phyloP scores from a whole-genome alignment of 2,329 filamentous ascomycete genomes.

The Aspergillus vadensis region DNA sequence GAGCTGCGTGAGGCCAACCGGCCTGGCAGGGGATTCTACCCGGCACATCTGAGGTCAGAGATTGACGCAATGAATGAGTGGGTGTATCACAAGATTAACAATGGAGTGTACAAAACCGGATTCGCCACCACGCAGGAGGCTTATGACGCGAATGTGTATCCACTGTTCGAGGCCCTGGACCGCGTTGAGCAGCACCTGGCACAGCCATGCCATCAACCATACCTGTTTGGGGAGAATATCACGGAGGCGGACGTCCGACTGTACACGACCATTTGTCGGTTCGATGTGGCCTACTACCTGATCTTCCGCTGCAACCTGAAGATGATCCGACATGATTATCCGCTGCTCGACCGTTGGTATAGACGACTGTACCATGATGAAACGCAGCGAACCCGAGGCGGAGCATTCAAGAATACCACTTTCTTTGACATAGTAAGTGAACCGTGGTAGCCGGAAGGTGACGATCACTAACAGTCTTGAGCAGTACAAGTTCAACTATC shows the following conservation, averaged over 20 bases:
- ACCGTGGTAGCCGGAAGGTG: background rate
- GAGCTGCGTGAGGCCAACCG: slow-evolving; percentile 57
- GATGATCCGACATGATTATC: slow-evolving; percentile 64
- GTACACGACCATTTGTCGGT: slow-evolving; percentile 67
- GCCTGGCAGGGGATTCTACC: slow-evolving; percentile 63
- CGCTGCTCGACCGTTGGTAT: slow-evolving; percentile 50
- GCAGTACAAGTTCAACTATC: slow-evolving; percentile 33
- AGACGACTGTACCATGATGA: slow-evolving; percentile 52
- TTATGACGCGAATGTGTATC: slow-evolving; percentile 70
- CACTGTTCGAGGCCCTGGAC: slow-evolving; percentile 73
- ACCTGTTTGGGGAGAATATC: slow-evolving; percentile 69
- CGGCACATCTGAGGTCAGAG: slow-evolving; percentile 57
- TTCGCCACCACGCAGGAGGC: slow-evolving; percentile 77
- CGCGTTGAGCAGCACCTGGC: slow-evolving; percentile 68
- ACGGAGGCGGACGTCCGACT: slow-evolving; percentile 79
- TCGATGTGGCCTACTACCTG: slow-evolving; percentile 74
- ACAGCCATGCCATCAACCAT: slow-evolving; percentile 57
- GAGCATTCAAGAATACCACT: slow-evolving; percentile 49
- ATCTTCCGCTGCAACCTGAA: slow-evolving; percentile 75
- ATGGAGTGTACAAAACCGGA: slow-evolving; percentile 63
- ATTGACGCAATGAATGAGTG: slow-evolving; percentile 77
- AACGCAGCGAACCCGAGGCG: slow-evolving; percentile 41
- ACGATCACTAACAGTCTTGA: background rate
- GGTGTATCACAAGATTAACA: slow-evolving; percentile 66
- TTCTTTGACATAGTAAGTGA: slow-evolving; percentile 43